These are phyloP conservation scores for Yamadazyma tumulicola DNA, from an alignment of 805 yeast genomes.

Conservation along the genomic window DNA sequence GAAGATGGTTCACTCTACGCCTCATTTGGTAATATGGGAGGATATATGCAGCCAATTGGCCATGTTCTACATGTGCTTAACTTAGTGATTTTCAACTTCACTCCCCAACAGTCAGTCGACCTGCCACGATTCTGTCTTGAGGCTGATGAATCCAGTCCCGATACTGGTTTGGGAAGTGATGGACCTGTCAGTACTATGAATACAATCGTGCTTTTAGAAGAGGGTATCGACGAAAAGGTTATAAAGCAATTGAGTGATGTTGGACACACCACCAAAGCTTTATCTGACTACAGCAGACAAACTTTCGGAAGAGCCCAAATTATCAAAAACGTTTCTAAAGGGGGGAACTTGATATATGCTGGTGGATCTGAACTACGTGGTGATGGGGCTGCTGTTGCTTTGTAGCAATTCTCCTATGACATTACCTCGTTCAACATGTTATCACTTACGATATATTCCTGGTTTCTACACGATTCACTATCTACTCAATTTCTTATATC, in stretches of 20 bases:
- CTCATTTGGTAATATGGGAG: conserved; percentile 82
- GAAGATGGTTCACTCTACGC: conserved; percentile 51
- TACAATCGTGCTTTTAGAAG: conserved; percentile 62
- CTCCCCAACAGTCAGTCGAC: conserved; percentile 73
- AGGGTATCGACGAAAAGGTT: conserved; percentile 50
- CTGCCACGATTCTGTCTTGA: conserved; percentile 68
- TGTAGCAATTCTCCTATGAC: conserved; percentile 2
- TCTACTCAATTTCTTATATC: too few relatives aligned
- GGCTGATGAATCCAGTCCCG: conserved; percentile 42
- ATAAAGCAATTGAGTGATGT: conserved; percentile 42
- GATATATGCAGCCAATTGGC: conserved; percentile 83
- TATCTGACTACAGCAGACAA: conserved; percentile 41
- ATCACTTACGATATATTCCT: too few relatives aligned
- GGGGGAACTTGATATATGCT: conserved; percentile 47
- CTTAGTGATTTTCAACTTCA: conserved; percentile 55
- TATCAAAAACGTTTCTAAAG: conserved; percentile 46
- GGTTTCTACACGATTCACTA: too few relatives aligned
- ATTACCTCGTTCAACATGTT: background rate
- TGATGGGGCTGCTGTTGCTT: conserved; percentile 74
- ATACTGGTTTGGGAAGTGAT: conserved; percentile 54
- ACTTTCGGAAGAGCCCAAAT: conserved; percentile 73
- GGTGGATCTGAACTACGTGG: conserved; percentile 82
- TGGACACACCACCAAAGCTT: conserved; percentile 55
- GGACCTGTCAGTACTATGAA: conserved; percentile 61
- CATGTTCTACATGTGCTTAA: conserved; percentile 76